Evolutionary conservation across 345 rosid genomes (phyloP).

Genomic region (Gossypium arboreum): DNA sequence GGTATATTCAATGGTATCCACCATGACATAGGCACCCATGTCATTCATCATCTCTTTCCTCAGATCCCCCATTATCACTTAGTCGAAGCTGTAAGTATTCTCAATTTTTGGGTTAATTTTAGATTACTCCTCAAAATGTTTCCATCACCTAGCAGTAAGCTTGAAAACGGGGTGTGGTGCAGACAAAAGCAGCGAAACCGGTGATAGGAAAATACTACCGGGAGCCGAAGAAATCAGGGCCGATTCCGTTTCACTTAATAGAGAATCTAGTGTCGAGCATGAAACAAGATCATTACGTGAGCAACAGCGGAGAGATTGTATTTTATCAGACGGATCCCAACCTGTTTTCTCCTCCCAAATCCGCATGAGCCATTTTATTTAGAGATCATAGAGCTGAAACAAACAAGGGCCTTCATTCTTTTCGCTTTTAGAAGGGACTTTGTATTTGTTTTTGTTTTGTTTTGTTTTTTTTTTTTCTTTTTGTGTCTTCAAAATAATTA

Average conservation of each 20-base stretch:
- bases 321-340: conserved; percentile 60
- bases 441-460: neutral
- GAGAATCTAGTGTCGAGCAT: conserved; percentile 51
- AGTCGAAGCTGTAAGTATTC: conserved; percentile 57
- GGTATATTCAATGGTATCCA: conserved; percentile 74
- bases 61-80: conserved; percentile 90
- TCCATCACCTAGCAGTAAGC: too few species aligned
- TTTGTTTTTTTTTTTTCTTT: too few species aligned
- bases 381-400: neutral
- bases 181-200: conserved; percentile 71
- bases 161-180: conserved; percentile 4
- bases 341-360: conserved; percentile 10
- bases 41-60: conserved; percentile 90
- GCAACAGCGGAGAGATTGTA: conserved; percentile 67
- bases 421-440: neutral
- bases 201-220: conserved; percentile 82
- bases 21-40: conserved; percentile 92
- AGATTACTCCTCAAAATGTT: too few species aligned
- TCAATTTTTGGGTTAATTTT: neutral
- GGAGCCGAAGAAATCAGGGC: conserved; percentile 68
- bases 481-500: neutral
- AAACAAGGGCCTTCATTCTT: neutral
- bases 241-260: conserved; percentile 61
- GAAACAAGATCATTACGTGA: conserved; percentile 66
- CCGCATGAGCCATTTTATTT: neutral